These are phyloP conservation scores for Chrysanthemum makinoi DNA, from an alignment of 129 eudicot genomes.

Conservation along the genomic window DNA sequence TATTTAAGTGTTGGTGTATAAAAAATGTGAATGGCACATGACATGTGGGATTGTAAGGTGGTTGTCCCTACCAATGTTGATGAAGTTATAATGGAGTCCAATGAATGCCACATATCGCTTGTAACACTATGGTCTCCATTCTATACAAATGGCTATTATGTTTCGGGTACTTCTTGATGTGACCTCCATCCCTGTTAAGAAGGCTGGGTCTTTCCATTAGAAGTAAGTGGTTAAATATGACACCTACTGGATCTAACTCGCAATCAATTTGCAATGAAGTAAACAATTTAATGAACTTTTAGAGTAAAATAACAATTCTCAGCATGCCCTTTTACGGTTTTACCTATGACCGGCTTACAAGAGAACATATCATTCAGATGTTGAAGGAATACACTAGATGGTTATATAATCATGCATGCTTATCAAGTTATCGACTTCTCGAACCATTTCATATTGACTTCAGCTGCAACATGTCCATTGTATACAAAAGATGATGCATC, in stretches of 20 bases:
- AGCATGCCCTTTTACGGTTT: neutral
- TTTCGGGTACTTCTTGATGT: conserved; percentile 1
- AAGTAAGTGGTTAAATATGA: neutral
- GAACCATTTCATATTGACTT: neutral
- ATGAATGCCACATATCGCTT: conserved; percentile 9
- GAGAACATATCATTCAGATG: neutral
- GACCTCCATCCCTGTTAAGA: neutral
- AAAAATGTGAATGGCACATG: conserved; percentile 10
- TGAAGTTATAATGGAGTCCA: neutral
- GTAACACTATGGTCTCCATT: neutral
- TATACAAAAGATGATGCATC: neutral
- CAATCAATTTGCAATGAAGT: neutral
- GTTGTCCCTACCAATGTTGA: conserved; percentile 21
- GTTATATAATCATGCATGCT: neutral
- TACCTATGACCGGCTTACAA: neutral
- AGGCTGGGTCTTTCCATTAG: neutral
- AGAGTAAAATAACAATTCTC: neutral
- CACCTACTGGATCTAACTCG: neutral
- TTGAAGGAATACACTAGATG: neutral
- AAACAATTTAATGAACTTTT: neutral
- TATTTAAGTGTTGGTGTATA: neutral
- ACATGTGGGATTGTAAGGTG: conserved; percentile 19
- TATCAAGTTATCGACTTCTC: neutral
- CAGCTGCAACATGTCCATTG: neutral
- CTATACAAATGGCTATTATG: neutral